Evolutionary conservation across 1,139 yeast genomes (phyloP).

Genomic region (Pichia sp.): DNA sequence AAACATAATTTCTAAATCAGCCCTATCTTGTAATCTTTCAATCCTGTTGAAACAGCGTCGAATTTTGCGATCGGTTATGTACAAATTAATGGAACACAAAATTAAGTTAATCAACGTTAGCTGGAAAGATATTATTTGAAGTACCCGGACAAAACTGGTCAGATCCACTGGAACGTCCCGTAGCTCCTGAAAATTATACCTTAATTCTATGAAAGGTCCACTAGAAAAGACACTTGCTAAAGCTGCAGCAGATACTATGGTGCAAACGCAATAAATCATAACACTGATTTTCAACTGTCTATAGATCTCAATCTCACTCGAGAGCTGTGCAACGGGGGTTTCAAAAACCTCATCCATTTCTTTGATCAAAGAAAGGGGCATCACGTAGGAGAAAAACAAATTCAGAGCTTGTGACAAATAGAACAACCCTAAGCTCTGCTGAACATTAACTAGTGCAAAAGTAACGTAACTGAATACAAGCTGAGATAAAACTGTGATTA

Average conservation of each 20-base stretch:
- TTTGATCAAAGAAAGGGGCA: constrained; percentile 25
- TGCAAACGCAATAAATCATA: constrained; percentile 20
- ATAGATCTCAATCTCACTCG: constrained; percentile 23
- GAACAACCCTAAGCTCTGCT: constrained; percentile 38
- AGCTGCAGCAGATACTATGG: constrained; percentile 23
- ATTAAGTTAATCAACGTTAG: constrained; percentile 18
- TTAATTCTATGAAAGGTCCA: constrained; percentile 12
- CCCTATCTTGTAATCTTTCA: constrained; percentile 19
- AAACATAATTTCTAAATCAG: constrained; percentile 12
- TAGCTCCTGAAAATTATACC: not conserved
- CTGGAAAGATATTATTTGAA: constrained; percentile 21
- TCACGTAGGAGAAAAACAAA: constrained; percentile 25
- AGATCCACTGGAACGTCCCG: constrained; percentile 19
- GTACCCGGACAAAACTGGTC: constrained; percentile 17
- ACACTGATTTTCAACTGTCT: constrained; percentile 21
- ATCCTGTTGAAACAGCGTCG: constrained; percentile 24
- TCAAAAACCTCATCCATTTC: constrained; percentile 25
- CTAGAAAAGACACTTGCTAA: constrained; percentile 17
- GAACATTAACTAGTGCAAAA: constrained; percentile 43
- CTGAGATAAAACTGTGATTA: constrained; percentile 36
- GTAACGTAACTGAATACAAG: constrained; percentile 39
- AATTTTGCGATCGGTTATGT: constrained; percentile 24
- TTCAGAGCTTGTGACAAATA: constrained; percentile 24
- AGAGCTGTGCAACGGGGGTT: constrained; percentile 24
- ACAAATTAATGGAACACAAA: constrained; percentile 23